phyloP scores from a whole-genome alignment of 208 protist genomes.

The Leishmania braziliensis region DNA sequence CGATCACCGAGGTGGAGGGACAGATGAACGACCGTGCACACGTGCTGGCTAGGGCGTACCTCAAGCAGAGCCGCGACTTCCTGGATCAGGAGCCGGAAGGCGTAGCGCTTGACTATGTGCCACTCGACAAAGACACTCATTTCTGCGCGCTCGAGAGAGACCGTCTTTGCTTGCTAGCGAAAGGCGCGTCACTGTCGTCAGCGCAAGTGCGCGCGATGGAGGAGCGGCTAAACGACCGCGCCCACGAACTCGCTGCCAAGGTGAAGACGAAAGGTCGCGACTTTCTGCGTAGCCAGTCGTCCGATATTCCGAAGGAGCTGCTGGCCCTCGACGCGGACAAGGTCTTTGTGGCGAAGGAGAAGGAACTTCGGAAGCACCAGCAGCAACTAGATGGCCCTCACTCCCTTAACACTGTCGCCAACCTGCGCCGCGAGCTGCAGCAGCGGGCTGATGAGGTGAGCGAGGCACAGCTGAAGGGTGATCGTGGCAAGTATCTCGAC shows the following conservation, averaged over 20 bases:
- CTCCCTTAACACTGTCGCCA: conserved; percentile 31
- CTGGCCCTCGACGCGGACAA: conserved; percentile 52
- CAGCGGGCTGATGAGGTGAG: conserved; percentile 46
- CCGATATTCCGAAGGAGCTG: conserved; percentile 50
- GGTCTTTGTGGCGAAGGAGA: conserved; percentile 49
- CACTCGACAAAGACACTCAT: conserved; percentile 51
- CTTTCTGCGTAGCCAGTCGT: conserved; percentile 55
- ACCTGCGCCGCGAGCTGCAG: conserved; percentile 52
- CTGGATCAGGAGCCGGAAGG: conserved; percentile 77
- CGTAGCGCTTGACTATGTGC: conserved; percentile 57
- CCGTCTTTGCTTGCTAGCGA: conserved; percentile 37
- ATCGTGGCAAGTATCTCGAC: conserved; percentile 60
- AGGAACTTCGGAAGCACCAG: conserved; percentile 37
- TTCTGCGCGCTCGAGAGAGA: conserved; percentile 54
- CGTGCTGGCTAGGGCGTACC: conserved; percentile 58
- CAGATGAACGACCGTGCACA: conserved; percentile 58
- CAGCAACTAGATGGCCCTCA: conserved; percentile 29
- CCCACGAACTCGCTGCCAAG: conserved; percentile 55
- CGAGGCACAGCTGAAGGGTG: conserved; percentile 48
- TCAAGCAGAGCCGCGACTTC: conserved; percentile 56
- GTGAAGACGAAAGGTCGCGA: conserved; percentile 48
- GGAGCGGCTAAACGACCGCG: conserved; percentile 62
- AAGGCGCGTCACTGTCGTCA: conserved; percentile 31
- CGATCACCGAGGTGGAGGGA: conserved; percentile 41
- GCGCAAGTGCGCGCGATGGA: conserved; percentile 46